Evolutionary conservation across 148 eudicot genomes (phyloP), one percentile per base, ranked within the genome.

Genomic region (Bassia scoparia): DNA sequence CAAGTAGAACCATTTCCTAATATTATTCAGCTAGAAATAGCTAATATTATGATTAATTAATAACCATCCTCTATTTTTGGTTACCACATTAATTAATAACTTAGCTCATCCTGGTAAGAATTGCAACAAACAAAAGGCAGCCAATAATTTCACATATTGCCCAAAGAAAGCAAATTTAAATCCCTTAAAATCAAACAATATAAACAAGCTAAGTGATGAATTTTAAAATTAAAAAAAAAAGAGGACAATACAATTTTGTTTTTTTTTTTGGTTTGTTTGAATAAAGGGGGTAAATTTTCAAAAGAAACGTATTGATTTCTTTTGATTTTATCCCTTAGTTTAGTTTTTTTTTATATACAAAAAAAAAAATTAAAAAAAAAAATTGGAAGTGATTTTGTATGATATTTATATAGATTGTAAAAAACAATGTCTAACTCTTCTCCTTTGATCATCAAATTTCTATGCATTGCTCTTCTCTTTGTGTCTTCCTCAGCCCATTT

Each of bases 391-490:
- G 46, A 41, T 31, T 61, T 15, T 2, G 3, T 16, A 30, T 15
- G 4, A 31, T 4, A 41, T 1, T 41, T 61, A 30, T 59, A 31
- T 33, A 61, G 48, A 8, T 37, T 23, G 21, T 41, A 66, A 43
- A n/a, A 41, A 66, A 23, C 27, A 44, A 72, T 72, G 68, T 61
- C 67, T 20, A 34, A 59, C 21, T 34, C 69, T 49, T 41, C 68
- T 34, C 49, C 67, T 24, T 67, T 67, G 8, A n/a, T 50, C 15
- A 21, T 60, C 2, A 84, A 76, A 29, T 35, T 69, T 50, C 61
- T 86, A 33, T 53, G 70, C 66, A 41, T 84, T n/a, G n/a, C n/a
- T 65, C 71, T 86, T 14, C 68, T 86, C 0, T 73, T 83, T 15
- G 78, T 52, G 41, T 67, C 76, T 2, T 61, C n/a, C 27, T 63